Base-by-base conservation (phyloP, 192 early-diverging fungal species). In the Mortierella alpina region DNA sequence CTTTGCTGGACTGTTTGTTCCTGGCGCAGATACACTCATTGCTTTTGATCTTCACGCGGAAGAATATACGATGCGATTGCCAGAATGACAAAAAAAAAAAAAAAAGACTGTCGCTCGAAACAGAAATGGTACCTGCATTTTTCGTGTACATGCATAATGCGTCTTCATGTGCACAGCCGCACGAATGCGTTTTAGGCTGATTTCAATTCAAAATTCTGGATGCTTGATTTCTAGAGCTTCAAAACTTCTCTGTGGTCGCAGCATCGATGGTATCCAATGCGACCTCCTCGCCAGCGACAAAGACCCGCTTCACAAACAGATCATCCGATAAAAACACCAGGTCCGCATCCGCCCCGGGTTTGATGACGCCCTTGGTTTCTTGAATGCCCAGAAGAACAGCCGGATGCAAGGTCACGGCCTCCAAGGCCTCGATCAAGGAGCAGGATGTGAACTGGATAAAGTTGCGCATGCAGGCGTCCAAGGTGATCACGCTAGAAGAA, bases 351-450 rank as follows among this genome's bases (percentile, higher is more conserved):
- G 91, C 92, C 31, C 91, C 92, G 9, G 86, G 78, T 51, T 84
- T 82, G 65, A 95, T 83, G 20, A 90, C 91, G 18, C 94, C 94
- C 79, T 94, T 96, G 39, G 73, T 72, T 59, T 90, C 68, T 12
- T 89, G 73, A 44, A 96, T 93, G n/a, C 93, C 93, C 20, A 96
- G 82, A 48, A 90, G 80, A 66, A 88, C 84, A 0, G 94, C 94
- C 1, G 94, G 93, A 55, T 93, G 91, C n/a, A 95, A 66, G 0
- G 94, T 95, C 8, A 92, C 94, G 10, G 92, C 91, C 61, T 95
- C 93, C 53, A 96, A 82, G 10, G 93, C 94, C 72, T 96, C 93
- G 20, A 94, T 84, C 44, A 91, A 62, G 15, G 90, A 88, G 53
- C 92, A 94, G 9, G 89, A 89, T 8, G 93, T 94, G 69, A 93